Base-by-base conservation (phyloP, 352 stramenopile species). In the Phytophthora ramorum region DNA sequence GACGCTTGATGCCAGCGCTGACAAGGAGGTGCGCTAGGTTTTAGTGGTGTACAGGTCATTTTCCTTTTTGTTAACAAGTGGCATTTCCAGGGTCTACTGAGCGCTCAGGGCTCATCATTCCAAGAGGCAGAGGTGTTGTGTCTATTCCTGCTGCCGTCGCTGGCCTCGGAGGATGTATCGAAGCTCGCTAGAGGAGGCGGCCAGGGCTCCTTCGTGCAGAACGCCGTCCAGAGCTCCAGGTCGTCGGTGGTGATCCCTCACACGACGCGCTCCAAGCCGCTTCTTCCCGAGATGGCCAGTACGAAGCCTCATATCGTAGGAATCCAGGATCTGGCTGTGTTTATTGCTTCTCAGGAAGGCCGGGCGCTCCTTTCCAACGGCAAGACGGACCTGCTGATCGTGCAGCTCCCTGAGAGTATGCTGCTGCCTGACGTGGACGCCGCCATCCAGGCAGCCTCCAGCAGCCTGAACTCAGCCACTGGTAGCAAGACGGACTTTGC, bases 161-260 rank as follows among this genome's bases (percentile, higher is more conserved):
- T 93, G 24, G 47, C 58, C 49, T 66, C 73, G 13, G 62, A 87
- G 24, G 68, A 91, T 30, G 58, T 93, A 14, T 69, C 65, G 4
- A 60, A 79, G 9, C 68, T 93, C 26, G 71, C 71, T 3, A 57
- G 44, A 37, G 47, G 30, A 3, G 19, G 43, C 7, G 46, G 53
- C 37, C 28, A 55, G 19, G 28, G 40, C 20, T 86, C 82, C 20
- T 90, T 79, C 45, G 69, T 93, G 37, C 73, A 90, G 43, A 58
- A 44, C 10, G 74, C 80, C 3, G 64, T 93, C 17, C 60, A 78
- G 34, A 63, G 45, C 24, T 78, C 83, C 7, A 62, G 34, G 30
- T 93, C 85, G 37, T 91, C 84, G 4, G 76, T 92, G 26, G 79
- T 90, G n/a, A 69, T 91, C 41, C 79, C 85, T 7, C 85, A 93